A percentile compares a stretch with the other conserved stretches of the same genome.
These are phyloP conservation scores for Hamigera avellanea DNA, from an alignment of 495 filamentous ascomycete genomes.

Conservation along the genomic window DNA sequence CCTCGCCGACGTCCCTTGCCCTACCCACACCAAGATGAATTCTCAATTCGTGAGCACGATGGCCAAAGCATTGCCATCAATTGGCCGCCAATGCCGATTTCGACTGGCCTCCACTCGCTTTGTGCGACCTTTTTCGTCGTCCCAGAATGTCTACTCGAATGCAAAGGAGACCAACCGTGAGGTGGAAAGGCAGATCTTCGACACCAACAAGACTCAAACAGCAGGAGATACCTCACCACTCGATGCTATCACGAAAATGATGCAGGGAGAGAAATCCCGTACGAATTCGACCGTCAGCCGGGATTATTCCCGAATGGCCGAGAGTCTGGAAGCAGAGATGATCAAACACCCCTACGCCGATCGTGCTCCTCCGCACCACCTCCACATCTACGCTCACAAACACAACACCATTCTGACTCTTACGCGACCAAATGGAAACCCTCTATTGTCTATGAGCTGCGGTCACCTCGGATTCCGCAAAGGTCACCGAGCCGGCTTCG, in stretches of 20 bases:
- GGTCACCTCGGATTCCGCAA: conserved; percentile 87
- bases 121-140: conserved; percentile 19
- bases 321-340: conserved; percentile 28
- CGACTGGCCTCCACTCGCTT: conserved; percentile 7
- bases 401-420: conserved; percentile 93
- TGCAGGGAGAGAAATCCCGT: conserved; percentile 14
- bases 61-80: conserved; percentile 22
- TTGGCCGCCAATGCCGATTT: conserved; percentile 21
- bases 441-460: conserved; percentile 61
- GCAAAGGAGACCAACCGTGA: conserved; percentile 10
- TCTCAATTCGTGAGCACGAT: conserved; percentile 22
- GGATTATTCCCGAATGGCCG: conserved; percentile 22
- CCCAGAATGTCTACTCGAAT: conserved; percentile 8
- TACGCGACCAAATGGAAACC: conserved; percentile 64
- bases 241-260: conserved; percentile 22
- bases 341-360: conserved; percentile 27
- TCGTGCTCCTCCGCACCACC: conserved; percentile 51
- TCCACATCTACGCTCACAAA: conserved; percentile 76
- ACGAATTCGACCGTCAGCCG: conserved; percentile 9
- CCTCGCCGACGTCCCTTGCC: too few relatives aligned
- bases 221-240: conserved; percentile 14
- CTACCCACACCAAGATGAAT: conserved; percentile 26
- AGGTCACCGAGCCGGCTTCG: conserved; percentile 62
- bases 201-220: conserved; percentile 7
- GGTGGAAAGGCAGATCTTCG: conserved; percentile 23